Conservation (phyloP, 2,329 filamentous ascomycete species). For the Penicillium capsulatum region DNA sequence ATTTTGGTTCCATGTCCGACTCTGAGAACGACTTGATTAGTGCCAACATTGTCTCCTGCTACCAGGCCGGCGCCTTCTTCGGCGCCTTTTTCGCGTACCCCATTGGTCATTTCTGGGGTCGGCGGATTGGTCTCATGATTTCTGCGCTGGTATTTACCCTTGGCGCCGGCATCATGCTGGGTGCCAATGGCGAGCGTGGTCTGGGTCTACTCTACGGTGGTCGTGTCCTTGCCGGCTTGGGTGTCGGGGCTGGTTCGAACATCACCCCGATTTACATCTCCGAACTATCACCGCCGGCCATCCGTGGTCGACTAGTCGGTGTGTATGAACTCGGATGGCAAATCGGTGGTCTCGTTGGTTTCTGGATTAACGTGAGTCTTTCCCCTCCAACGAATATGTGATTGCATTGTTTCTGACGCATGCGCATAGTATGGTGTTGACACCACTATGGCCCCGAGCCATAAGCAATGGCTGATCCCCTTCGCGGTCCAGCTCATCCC, state of each 20-base stretch:
- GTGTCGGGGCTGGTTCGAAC: constrained; percentile 52
- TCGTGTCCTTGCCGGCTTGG: constrained; percentile 51
- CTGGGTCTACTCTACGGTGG: constrained; percentile 56
- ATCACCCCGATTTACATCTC: constrained; percentile 56
- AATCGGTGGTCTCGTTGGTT: constrained; percentile 44
- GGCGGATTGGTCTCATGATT: constrained; percentile 59
- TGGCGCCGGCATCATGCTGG: constrained; percentile 69
- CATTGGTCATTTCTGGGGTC: constrained; percentile 63
- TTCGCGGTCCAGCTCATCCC: constrained; percentile 34
- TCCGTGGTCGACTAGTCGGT: constrained; percentile 53
- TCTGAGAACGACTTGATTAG: constrained; percentile 51
- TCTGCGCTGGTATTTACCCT: constrained; percentile 63
- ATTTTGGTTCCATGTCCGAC: constrained; percentile 50
- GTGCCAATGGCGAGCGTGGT: constrained; percentile 57
- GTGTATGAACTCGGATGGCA: constrained; percentile 53
- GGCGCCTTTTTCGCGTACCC: constrained; percentile 67
- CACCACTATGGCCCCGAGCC: constrained; percentile 23
- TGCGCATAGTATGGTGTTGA: constrained; percentile 49
- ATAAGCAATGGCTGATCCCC: constrained; percentile 34
- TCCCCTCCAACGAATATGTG: background rate
- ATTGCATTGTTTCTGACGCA: background rate
- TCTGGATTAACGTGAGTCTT: constrained; percentile 41
- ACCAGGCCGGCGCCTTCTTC: constrained; percentile 81
- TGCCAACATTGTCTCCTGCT: constrained; percentile 74
- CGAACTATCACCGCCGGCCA: constrained; percentile 52